Conservation (phyloP, 495 filamentous ascomycete species). For the Hyaloscypha hepaticicola region DNA sequence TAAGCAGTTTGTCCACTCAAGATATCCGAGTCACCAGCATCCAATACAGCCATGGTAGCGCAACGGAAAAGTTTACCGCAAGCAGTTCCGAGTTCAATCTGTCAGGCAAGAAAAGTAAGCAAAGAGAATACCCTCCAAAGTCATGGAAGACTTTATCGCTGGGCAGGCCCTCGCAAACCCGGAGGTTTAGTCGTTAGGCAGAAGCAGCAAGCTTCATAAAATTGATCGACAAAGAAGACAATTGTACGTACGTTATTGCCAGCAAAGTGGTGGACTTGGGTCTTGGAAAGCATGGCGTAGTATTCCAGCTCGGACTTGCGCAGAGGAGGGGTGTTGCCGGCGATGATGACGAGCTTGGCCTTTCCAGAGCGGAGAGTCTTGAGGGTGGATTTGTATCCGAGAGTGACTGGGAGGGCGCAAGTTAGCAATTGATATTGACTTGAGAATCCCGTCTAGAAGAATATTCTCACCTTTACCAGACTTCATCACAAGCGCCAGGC, state of each 20-base stretch:
- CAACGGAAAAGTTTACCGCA: slow-evolving; percentile 89
- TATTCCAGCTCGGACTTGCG: slow-evolving; percentile 91
- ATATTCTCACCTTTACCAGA: slow-evolving; percentile 71
- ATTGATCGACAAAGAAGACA: slow-evolving; percentile 15
- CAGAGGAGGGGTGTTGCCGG: slow-evolving; percentile 93
- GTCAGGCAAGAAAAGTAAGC: slow-evolving; percentile 43
- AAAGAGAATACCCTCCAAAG: slow-evolving; percentile 79
- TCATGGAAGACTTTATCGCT: slow-evolving; percentile 74
- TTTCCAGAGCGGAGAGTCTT: slow-evolving; percentile 90
- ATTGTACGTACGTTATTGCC: slow-evolving; percentile 87
- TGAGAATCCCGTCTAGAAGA: slow-evolving; percentile 11
- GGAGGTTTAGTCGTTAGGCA: slow-evolving; percentile 22
- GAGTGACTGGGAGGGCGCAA: slow-evolving; percentile 54
- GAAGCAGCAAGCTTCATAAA: slow-evolving; percentile 25
- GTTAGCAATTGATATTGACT: slow-evolving; percentile 11
- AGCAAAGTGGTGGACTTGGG: slow-evolving; percentile 90
- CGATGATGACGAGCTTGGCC: slow-evolving; percentile 77
- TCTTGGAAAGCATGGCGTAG: slow-evolving; percentile 91
- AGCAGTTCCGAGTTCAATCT: slow-evolving; percentile 96
- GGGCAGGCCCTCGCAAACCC: slow-evolving; percentile 48
- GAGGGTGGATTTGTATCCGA: slow-evolving; percentile 95
- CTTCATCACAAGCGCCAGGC: slow-evolving; percentile 90
- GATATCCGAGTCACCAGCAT: slow-evolving; percentile 98
- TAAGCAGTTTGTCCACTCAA: slow-evolving; percentile 68
- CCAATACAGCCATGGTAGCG: slow-evolving; percentile 91